Evolutionary conservation across 768 basidiomycete species (phyloP).

Genomic region (Astraeus odoratus): DNA sequence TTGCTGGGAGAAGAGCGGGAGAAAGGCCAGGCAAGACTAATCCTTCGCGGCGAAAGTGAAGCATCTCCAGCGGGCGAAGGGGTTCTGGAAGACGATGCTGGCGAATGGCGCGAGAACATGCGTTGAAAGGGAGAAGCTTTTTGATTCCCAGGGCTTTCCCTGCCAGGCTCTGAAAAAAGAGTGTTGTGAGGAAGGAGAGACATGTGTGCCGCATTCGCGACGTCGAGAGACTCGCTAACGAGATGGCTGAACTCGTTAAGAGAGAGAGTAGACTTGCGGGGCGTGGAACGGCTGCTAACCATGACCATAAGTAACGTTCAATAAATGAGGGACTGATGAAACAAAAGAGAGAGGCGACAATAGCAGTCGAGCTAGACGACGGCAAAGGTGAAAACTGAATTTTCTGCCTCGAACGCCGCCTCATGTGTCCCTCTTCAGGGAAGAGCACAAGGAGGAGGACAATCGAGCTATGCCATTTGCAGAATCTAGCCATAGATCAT

Average conservation of each 20-base stretch:
- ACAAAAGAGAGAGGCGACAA: constrained; percentile 1
- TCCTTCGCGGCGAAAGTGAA: constrained; percentile 18
- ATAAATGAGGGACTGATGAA: constrained; percentile 4
- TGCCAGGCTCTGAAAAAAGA: constrained; percentile 10
- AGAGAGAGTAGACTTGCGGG: constrained; percentile 21
- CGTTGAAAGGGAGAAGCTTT: constrained; percentile 23
- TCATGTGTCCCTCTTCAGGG: too few species aligned
- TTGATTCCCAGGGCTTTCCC: constrained; percentile 11
- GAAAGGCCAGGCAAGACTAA: constrained; percentile 23
- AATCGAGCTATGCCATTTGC: not conserved
- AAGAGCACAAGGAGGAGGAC: too few species aligned
- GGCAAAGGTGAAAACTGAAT: not conserved
- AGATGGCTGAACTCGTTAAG: constrained; percentile 29
- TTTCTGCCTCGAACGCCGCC: not conserved
- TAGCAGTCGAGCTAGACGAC: not conserved
- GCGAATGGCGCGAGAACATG: constrained; percentile 23
- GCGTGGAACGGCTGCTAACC: constrained; percentile 12
- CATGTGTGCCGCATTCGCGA: constrained; percentile 3
- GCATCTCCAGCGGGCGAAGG: constrained; percentile 8
- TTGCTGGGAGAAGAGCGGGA: constrained; percentile 19
- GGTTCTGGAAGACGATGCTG: constrained; percentile 5
- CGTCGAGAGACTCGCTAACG: constrained; percentile 27
- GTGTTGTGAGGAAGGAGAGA: constrained; percentile 18
- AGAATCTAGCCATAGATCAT: not conserved
- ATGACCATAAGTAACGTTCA: constrained; percentile 11